phyloP scores from a whole-genome alignment of 495 filamentous ascomycete genomes.

The Neurospora sp. region DNA sequence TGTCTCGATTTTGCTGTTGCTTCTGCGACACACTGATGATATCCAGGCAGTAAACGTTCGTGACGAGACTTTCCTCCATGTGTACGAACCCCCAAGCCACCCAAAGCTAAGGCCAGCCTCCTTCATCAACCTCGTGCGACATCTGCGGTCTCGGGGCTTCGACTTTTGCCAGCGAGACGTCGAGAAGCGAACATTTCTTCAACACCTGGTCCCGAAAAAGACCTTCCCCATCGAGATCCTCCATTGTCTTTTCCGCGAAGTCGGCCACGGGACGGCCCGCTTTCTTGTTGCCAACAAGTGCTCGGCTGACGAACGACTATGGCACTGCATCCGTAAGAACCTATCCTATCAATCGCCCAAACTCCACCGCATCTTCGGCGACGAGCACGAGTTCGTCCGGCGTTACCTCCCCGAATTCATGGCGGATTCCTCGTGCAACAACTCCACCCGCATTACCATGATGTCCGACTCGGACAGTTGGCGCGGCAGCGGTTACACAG shows the following conservation, averaged over 20 bases:
- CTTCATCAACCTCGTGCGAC: conserved; percentile 23
- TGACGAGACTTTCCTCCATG: conserved; percentile 24
- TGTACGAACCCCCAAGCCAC: conserved; percentile 19
- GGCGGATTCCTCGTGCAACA: conserved; percentile 11
- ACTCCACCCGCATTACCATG: conserved; percentile 16
- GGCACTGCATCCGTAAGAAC: conserved; percentile 22
- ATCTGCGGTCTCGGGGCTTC: conserved; percentile 18
- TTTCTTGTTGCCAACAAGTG: conserved; percentile 23
- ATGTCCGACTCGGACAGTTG: conserved; percentile 16
- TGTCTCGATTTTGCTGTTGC: conserved; percentile 18
- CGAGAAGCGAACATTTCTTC: conserved; percentile 22
- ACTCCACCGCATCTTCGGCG: conserved; percentile 25
- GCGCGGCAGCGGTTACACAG: conserved; percentile 8
- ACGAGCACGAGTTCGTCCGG: conserved; percentile 23
- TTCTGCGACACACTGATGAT: conserved; percentile 22
- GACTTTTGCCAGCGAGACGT: conserved; percentile 24
- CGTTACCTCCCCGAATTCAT: conserved; percentile 24
- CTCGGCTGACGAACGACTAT: conserved; percentile 16
- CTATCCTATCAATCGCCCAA: conserved; percentile 16
- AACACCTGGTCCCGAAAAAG: conserved; percentile 16
- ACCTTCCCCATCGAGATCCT: conserved; percentile 22
- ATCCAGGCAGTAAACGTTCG: conserved; percentile 21
- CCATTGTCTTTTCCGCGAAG: conserved; percentile 21
- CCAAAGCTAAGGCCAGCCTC: conserved; percentile 18
- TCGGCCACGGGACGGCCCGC: conserved; percentile 21